These are phyloP conservation scores for Trichoderma sp. DNA, from an alignment of 2,329 filamentous ascomycete genomes.

Conservation along the genomic window DNA sequence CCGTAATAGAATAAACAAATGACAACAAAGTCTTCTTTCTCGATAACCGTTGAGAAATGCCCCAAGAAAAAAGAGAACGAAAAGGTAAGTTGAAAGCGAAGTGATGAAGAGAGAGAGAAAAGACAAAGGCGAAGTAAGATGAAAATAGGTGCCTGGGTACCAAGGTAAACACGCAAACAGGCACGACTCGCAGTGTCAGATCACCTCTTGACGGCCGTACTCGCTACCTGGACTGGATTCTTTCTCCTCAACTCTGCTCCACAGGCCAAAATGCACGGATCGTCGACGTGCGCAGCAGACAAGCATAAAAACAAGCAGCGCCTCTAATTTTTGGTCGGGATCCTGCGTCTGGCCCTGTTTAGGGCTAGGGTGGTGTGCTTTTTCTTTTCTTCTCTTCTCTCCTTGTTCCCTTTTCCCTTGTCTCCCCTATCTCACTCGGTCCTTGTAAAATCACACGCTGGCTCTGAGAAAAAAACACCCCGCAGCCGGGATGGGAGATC, in stretches of 20 bases:
- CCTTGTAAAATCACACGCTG: background rate
- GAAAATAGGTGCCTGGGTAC: background rate
- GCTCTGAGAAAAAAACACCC: background rate
- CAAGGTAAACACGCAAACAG: background rate
- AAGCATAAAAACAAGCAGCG: conserved; percentile 22
- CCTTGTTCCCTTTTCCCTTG: background rate
- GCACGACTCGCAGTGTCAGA: background rate
- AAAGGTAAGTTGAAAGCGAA: background rate
- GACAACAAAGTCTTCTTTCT: background rate
- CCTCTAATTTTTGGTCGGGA: background rate
- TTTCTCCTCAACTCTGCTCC: background rate
- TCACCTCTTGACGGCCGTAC: background rate
- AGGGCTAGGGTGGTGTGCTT: conserved; percentile 12
- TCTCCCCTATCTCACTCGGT: background rate
- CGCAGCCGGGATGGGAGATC: background rate
- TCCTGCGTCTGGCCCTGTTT: background rate
- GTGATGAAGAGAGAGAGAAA: background rate
- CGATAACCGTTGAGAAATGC: background rate
- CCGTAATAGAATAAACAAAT: background rate
- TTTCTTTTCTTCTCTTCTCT: background rate
- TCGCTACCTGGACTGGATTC: background rate
- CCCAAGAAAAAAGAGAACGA: background rate
- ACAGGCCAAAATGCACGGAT: conserved; percentile 10
- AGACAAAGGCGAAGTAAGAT: background rate
- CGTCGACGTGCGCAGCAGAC: conserved; percentile 10